Evolutionary conservation across 495 filamentous ascomycete genomes (phyloP).

Genomic region (Penicillium cinerascens): DNA sequence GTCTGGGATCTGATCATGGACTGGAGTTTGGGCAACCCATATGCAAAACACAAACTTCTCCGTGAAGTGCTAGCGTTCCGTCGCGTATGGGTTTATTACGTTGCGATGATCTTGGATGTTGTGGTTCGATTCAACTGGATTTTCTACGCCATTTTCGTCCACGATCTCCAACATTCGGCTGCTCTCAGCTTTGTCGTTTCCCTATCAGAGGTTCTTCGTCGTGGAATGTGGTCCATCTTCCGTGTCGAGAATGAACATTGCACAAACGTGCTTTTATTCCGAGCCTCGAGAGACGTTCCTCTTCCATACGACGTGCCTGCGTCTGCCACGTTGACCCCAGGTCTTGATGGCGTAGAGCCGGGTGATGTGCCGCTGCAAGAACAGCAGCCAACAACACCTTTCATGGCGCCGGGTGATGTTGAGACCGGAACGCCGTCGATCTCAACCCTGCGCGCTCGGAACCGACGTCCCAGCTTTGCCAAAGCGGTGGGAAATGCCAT

Average conservation of each 20-base stretch:
- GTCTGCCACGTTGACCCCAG: slow-evolving; percentile 15
- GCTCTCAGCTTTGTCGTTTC: slow-evolving; percentile 71
- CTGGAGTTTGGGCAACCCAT: slow-evolving; percentile 79
- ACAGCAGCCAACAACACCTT: slow-evolving; percentile 18
- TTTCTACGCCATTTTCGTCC: slow-evolving; percentile 79
- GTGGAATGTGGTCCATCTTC: slow-evolving; percentile 87
- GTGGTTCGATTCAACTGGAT: slow-evolving; percentile 95
- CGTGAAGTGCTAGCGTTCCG: slow-evolving; percentile 80
- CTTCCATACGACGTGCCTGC: slow-evolving; percentile 67
- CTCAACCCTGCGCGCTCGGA: slow-evolving; percentile 23
- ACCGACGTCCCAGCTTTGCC: slow-evolving; percentile 25
- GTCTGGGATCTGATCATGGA: slow-evolving; percentile 99
- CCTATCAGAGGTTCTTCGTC: slow-evolving; percentile 71
- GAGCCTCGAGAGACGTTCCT: slow-evolving; percentile 75
- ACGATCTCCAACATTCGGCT: slow-evolving; percentile 76
- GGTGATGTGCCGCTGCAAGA: slow-evolving; percentile 33
- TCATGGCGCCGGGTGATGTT: slow-evolving; percentile 25
- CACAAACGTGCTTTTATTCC: slow-evolving; percentile 78
- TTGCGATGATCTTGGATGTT: slow-evolving; percentile 77
- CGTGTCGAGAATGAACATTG: slow-evolving; percentile 97
- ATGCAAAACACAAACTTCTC: slow-evolving; percentile 64
- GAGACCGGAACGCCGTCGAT: slow-evolving; percentile 28
- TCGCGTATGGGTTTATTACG: slow-evolving; percentile 74
- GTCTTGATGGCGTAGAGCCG: slow-evolving; percentile 18
- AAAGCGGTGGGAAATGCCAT: slow-evolving; percentile 17